Percentiles rank a stretch among this genome's conserved stretches.
Conservation (phyloP, 768 basidiomycete genomes). For the Hypholoma sublateritium region DNA sequence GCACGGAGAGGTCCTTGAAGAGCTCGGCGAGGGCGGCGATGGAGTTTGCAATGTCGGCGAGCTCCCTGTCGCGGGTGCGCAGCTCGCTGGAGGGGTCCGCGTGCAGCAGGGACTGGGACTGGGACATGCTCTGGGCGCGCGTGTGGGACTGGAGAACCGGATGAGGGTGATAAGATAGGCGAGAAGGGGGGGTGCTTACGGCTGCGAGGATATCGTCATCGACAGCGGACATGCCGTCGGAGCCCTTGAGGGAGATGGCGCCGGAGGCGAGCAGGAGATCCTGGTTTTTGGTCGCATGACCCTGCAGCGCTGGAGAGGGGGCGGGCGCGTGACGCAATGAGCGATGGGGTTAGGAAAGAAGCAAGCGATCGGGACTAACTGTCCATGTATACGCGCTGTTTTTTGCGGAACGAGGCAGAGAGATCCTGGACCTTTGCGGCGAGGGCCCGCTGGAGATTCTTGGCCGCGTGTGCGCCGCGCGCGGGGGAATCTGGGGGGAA, state of each 20-base stretch:
- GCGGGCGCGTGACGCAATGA: constrained; percentile 18
- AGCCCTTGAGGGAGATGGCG: constrained; percentile 76
- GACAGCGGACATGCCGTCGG: constrained; percentile 79
- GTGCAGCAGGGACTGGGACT: constrained; percentile 41
- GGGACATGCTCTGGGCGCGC: constrained; percentile 27
- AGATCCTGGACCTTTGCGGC: constrained; percentile 96
- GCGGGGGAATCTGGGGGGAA: constrained; percentile 59
- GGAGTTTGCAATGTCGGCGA: constrained; percentile 88
- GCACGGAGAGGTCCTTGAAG: constrained; percentile 90
- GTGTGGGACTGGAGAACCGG: constrained; percentile 29
- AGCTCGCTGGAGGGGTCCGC: constrained; percentile 40
- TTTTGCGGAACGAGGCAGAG: constrained; percentile 91
- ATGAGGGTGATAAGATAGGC: constrained; percentile 10
- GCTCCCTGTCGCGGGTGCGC: constrained; percentile 58
- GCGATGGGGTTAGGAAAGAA: constrained; percentile 5
- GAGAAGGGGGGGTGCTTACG: constrained; percentile 44
- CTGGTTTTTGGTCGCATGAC: constrained; percentile 97
- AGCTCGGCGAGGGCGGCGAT: constrained; percentile 91
- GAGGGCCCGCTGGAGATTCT: constrained; percentile 93
- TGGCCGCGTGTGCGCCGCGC: constrained; percentile 64
- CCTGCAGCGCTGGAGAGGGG: constrained; percentile 75
- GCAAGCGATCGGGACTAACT: constrained; percentile 57
- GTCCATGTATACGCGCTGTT: constrained; percentile 97
- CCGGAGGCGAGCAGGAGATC: constrained; percentile 91
- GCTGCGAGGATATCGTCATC: constrained; percentile 91